Evolutionary conservation across 148 eudicot genomes (phyloP), one percentile per base, ranked within the genome.

Genomic region (Rheum nobile): DNA sequence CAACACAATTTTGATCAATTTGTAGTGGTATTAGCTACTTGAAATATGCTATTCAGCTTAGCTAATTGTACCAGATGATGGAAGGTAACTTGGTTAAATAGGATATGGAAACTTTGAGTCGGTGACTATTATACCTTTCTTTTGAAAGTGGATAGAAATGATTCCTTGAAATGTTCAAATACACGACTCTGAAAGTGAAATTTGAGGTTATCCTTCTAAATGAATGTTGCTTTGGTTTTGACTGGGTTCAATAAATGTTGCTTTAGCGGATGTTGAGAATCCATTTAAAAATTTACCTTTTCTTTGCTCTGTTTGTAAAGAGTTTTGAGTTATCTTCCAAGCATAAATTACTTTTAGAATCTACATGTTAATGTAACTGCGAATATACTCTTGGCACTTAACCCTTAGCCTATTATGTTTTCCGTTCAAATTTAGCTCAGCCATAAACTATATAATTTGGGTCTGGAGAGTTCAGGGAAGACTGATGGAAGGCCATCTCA

Each of bases 191-290:
- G 70, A 28, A 12, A 24, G 67, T 28, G 16, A 34, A 34, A 21
- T 31, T 16, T 65, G n/a, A 34, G 70, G 35, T 65, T 17, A 17
- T 31, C 67, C 65, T 61, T 61, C 2, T 28, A 11, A 22, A 10
- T 34, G 32, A 32, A 34, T 57, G 22, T 34, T 65, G 39, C 39
- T 61, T 61, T 61, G 35, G n/a, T 65, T 32, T 65, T 65, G 70
- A 65, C 70, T 65, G 34, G 70, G 70, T 65, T 32, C 70, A 34
- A 7, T 65, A 19, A n/a, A 29, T 61, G 37, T 65, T 65, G 70
- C 70, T 65, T 65, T 65, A 6, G 10, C 11, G 34, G 67, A 28
- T 61, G 67, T 29, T 61, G 37, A 61, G 37, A 29, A 3, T 28
- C 19, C 19, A 29, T 21, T 54, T 29, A 54, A 54, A 21, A 22